Percentiles rank a stretch among this genome's conserved stretches.
Conservation (phyloP, 768 basidiomycete species). For the Peribolospora kevripleyi region DNA sequence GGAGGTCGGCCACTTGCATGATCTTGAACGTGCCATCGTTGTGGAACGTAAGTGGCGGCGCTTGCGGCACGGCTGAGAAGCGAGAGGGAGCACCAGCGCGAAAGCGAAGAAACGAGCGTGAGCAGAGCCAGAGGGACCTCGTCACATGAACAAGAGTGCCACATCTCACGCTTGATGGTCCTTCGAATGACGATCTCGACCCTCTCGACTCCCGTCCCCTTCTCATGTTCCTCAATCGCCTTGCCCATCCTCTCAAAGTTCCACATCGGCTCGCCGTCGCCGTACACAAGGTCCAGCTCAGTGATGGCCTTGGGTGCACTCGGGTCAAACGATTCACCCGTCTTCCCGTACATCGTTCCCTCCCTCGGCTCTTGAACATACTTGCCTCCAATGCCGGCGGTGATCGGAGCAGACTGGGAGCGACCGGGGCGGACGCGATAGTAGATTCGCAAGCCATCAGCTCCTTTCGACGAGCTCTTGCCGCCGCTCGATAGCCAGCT, state of each 20-base stretch:
- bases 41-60: slow-evolving; percentile 61
- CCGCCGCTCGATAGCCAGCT: too few species aligned
- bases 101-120: not conserved
- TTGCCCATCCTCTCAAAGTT: slow-evolving; percentile 10
- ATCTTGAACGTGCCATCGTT: slow-evolving; percentile 65
- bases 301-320: not conserved
- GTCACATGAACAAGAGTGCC: slow-evolving; percentile 1
- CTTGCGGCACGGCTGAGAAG: slow-evolving; percentile 35
- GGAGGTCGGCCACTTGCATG: slow-evolving; percentile 75
- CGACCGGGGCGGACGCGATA: too few species aligned
- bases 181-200: slow-evolving; percentile 15
- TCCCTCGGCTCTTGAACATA: too few species aligned
- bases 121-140: not conserved
- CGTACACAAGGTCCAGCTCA: slow-evolving; percentile 4
- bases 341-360: too few species aligned
- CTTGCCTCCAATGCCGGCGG: too few species aligned
- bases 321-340: too few species aligned
- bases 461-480: too few species aligned
- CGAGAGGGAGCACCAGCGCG: not conserved
- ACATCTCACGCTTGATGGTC: slow-evolving; percentile 1
- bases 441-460: too few species aligned
- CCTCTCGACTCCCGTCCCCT: slow-evolving; percentile 14
- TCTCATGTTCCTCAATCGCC: slow-evolving; percentile 11
- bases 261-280: not conserved
- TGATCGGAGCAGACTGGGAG: too few species aligned